Conservation (phyloP, 2,329 filamentous ascomycete species). For the Orbilia quercus region DNA sequence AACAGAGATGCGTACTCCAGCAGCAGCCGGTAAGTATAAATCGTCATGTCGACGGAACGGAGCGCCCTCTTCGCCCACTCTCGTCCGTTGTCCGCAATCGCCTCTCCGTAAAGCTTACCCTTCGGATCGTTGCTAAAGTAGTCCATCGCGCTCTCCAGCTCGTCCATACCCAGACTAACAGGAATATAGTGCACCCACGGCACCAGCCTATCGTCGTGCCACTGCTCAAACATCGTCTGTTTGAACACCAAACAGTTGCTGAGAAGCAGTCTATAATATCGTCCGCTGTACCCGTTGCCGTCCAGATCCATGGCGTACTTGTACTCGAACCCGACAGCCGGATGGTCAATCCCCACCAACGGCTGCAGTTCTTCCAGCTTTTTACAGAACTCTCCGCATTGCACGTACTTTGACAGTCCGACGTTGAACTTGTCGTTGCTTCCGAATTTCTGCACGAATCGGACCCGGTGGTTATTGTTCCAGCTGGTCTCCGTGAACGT, state of each 20-base stretch:
- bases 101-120: constrained; percentile 66
- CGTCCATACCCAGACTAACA: constrained; percentile 66
- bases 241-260: constrained; percentile 68
- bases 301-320: constrained; percentile 68
- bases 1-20: constrained; percentile 67
- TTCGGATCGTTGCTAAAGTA: constrained; percentile 65
- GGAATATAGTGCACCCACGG: constrained; percentile 72
- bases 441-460: constrained; percentile 64
- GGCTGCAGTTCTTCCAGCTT: constrained; percentile 62
- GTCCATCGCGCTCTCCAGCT: constrained; percentile 68
- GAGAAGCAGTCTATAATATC: constrained; percentile 68
- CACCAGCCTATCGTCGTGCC: constrained; percentile 70
- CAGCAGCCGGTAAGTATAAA: constrained; percentile 72
- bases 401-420: constrained; percentile 66
- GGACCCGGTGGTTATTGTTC: constrained; percentile 66
- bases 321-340: constrained; percentile 63
- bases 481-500: constrained; percentile 62
- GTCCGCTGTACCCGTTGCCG: constrained; percentile 69
- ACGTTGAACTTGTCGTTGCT: constrained; percentile 65
- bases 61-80: constrained; percentile 70
- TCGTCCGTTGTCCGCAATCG: constrained; percentile 69
- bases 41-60: constrained; percentile 70
- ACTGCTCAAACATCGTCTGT: constrained; percentile 68
- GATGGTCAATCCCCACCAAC: constrained; percentile 61
- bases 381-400: constrained; percentile 64